Evolutionary conservation across 2,329 filamentous ascomycete genomes (phyloP).

Genomic region (Alternaria arborescens): DNA sequence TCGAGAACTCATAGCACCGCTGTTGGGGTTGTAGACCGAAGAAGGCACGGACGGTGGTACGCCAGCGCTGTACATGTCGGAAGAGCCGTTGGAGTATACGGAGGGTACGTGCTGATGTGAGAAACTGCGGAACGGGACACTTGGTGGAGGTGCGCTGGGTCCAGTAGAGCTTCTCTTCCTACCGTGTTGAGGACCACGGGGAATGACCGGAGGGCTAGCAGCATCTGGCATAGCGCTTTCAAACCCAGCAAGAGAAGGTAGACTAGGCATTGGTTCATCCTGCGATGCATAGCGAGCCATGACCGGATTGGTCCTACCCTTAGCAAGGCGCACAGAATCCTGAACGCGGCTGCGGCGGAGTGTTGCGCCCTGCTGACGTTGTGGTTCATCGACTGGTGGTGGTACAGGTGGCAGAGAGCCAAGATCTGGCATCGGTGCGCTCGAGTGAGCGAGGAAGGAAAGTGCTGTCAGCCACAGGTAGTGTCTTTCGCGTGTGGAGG

Average conservation of each 20-base stretch:
- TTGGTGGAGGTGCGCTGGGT: constrained; percentile 73
- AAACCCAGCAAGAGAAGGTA: constrained; percentile 38
- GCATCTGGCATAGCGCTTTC: constrained; percentile 64
- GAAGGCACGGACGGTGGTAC: constrained; percentile 48
- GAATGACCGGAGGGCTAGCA: constrained; percentile 76
- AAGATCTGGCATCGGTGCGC: constrained; percentile 80
- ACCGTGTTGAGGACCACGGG: constrained; percentile 74
- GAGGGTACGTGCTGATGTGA: constrained; percentile 61
- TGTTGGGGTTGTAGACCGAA: constrained; percentile 52
- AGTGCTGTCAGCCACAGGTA: constrained; percentile 94
- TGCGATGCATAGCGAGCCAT: constrained; percentile 46
- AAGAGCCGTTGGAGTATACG: constrained; percentile 51
- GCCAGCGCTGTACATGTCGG: constrained; percentile 47
- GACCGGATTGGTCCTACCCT: constrained; percentile 64
- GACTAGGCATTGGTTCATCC: constrained; percentile 43
- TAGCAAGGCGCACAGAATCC: constrained; percentile 89
- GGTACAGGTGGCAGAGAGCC: constrained; percentile 57
- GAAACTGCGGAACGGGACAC: constrained; percentile 78
- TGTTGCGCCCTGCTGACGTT: constrained; percentile 43
- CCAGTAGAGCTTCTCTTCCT: constrained; percentile 92
- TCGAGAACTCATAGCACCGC: constrained; percentile 57
- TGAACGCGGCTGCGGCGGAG: constrained; percentile 71
- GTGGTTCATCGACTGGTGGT: constrained; percentile 42
- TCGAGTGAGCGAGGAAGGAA: constrained; percentile 92
- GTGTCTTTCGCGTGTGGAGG: constrained; percentile 81